Percentiles rank a stretch among this genome's conserved stretches.
These are phyloP conservation scores for Ceratocystis ficicola DNA, from an alignment of 2,329 filamentous ascomycete species.

Conservation along the genomic window DNA sequence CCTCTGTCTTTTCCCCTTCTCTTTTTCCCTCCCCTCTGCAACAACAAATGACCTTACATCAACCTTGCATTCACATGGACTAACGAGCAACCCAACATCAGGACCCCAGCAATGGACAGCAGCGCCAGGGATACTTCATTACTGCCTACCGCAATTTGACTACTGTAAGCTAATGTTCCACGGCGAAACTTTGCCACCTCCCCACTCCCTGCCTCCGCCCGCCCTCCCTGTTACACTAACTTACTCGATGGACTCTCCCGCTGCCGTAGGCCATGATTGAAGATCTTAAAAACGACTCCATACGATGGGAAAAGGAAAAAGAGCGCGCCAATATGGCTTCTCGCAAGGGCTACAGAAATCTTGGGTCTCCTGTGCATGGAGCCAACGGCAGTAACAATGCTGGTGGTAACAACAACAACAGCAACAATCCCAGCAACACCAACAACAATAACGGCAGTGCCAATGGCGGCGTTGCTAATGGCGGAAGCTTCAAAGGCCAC, in stretches of 20 bases:
- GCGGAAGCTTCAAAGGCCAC: not conserved
- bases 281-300: constrained; percentile 49
- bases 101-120: constrained; percentile 46
- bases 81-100: constrained; percentile 26
- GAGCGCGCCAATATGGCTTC: constrained; percentile 32
- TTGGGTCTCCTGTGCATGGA: constrained; percentile 14
- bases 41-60: not conserved
- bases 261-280: constrained; percentile 46
- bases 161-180: constrained; percentile 43
- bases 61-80: not conserved
- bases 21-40: constrained; percentile 1
- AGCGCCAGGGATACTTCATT: constrained; percentile 62
- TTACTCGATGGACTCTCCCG: not conserved
- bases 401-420: not conserved
- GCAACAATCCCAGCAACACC: not conserved
- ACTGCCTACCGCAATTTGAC: constrained; percentile 69
- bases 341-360: constrained; percentile 14
- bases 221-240: constrained; percentile 12
- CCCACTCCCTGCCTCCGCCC: not conserved
- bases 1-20: not conserved
- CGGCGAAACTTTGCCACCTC: not conserved
- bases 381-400: not conserved
- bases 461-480: not conserved
- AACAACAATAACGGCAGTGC: not conserved
- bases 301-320: constrained; percentile 50